Conservation (phyloP, 139 green algal species). For the Spirogloea muscicola region DNA sequence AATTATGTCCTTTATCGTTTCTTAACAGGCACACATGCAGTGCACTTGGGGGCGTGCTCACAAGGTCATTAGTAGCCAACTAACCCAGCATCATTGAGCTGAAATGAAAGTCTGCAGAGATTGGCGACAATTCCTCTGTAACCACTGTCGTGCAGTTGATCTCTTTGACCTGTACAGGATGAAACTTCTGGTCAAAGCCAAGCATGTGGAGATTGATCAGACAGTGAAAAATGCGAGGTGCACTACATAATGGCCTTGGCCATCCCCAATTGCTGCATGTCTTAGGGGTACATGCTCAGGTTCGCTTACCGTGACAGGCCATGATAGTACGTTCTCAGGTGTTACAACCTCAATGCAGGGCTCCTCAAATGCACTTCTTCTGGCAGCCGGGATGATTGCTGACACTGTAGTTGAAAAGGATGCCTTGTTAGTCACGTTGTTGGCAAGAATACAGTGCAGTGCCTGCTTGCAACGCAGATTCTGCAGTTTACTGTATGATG, state of each 20-base stretch:
- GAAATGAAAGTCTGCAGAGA: not conserved
- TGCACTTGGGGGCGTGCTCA: too few species aligned
- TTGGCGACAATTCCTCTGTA: not conserved
- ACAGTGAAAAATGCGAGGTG: too few species aligned
- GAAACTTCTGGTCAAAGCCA: not conserved
- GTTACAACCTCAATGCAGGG: constrained; percentile 13
- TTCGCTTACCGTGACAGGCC: not conserved
- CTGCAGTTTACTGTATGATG: too few species aligned
- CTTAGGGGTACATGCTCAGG: not conserved
- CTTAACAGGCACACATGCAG: too few species aligned
- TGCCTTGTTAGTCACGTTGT: too few species aligned
- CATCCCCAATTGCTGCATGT: too few species aligned
- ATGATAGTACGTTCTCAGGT: constrained; percentile 35
- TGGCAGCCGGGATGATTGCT: constrained; percentile 22
- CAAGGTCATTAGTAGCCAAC: too few species aligned
- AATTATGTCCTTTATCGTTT: too few species aligned
- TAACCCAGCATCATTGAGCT: constrained; percentile 22
- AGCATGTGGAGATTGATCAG: too few species aligned
- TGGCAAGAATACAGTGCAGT: too few species aligned
- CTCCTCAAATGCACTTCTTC: constrained; percentile 17
- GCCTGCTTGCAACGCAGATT: too few species aligned
- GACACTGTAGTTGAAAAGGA: constrained; percentile 17
- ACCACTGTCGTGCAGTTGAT: constrained; percentile 15
- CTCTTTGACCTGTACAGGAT: not conserved
- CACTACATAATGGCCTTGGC: too few species aligned